Base-by-base conservation (phyloP, 352 stramenopile genomes). In the Pythium utonaiense region DNA sequence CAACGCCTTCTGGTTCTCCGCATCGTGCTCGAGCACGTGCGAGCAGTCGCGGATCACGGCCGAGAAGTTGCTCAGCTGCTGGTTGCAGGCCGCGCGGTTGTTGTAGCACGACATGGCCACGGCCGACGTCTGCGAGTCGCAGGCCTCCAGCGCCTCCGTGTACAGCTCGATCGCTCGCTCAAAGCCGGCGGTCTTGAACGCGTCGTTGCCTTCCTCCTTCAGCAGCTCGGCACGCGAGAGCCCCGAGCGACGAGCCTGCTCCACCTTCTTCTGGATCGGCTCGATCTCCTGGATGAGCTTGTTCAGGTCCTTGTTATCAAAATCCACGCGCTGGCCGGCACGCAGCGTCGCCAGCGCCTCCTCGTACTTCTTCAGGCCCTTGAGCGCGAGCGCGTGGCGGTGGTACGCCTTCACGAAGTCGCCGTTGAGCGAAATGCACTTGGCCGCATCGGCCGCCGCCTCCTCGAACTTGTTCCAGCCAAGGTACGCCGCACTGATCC, bases 21-120 rank as follows among this genome's bases (percentile, higher is more conserved):
- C 78, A 21, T 98, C 93, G 52, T 91, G 77, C 74, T 98, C 93
- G 24, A 98, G 74, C 31, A 98, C 95, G 38, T 96, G 88, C 30
- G 91, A 97, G 71, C 93, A 98, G 76, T 98, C 95, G 44, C 85
- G 79, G 63, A 98, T 98, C 16, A 97, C 93, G 36, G 81, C 92
- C 47, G 96, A 97, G 74, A 98, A 98, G 78, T 98, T 97, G 74
- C 88, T 97, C 60, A 98, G 93, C 83, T 98, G 93, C 78, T 98
- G 96, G 90, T 98, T 94, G 77, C 95, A 98, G 52, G 95, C 95
- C 28, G 95, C 88, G 69, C 95, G 91, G 68, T 98, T 98, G 71
- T 95, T 93, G 76, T 95, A 97, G 65, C 91, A 97, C 73, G 96
- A 97, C 54, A 98, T 72, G 9, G 91, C 83, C 31, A 98, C 63